These are phyloP conservation scores for Fusarium equiseti DNA, from an alignment of 2,329 filamentous ascomycete genomes.

Conservation along the genomic window DNA sequence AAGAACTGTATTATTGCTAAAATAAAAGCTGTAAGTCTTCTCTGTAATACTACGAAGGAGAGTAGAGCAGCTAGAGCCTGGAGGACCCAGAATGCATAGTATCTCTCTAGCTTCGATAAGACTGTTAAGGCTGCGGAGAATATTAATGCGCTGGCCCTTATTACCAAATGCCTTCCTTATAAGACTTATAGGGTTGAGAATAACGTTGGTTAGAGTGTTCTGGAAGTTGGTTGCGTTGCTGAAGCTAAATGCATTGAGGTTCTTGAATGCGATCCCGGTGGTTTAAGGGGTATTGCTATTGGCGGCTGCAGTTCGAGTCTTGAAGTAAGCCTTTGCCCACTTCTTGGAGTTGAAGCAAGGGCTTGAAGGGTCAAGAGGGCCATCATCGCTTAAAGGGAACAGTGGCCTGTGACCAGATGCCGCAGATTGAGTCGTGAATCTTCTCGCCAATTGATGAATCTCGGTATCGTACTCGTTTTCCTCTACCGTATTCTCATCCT, in stretches of 20 bases:
- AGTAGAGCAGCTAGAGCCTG: conserved; percentile 78
- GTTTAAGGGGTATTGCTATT: conserved; percentile 67
- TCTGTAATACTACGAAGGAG: conserved; percentile 84
- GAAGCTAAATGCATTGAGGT: conserved; percentile 74
- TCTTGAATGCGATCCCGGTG: conserved; percentile 71
- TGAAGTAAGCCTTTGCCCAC: conserved; percentile 57
- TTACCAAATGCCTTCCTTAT: conserved; percentile 63
- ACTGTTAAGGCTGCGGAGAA: conserved; percentile 73
- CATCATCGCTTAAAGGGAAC: conserved; percentile 37
- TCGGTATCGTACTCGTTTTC: background rate
- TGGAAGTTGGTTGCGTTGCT: conserved; percentile 75
- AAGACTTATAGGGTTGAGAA: conserved; percentile 59
- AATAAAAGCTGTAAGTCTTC: conserved; percentile 79
- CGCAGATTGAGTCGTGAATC: conserved; percentile 23
- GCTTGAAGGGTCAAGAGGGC: conserved; percentile 54
- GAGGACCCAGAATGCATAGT: conserved; percentile 77
- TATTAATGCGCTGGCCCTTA: conserved; percentile 69
- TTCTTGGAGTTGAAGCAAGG: conserved; percentile 56
- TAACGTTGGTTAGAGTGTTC: conserved; percentile 70
- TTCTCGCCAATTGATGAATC: conserved; percentile 27
- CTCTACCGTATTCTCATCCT: background rate
- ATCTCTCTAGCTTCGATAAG: conserved; percentile 76
- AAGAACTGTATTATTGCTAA: conserved; percentile 75
- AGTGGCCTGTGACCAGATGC: conserved; percentile 23
- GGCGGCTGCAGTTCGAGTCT: conserved; percentile 32